These are phyloP conservation scores for Mucuna pruriens DNA, from an alignment of 306 rosid genomes.

Conservation along the genomic window DNA sequence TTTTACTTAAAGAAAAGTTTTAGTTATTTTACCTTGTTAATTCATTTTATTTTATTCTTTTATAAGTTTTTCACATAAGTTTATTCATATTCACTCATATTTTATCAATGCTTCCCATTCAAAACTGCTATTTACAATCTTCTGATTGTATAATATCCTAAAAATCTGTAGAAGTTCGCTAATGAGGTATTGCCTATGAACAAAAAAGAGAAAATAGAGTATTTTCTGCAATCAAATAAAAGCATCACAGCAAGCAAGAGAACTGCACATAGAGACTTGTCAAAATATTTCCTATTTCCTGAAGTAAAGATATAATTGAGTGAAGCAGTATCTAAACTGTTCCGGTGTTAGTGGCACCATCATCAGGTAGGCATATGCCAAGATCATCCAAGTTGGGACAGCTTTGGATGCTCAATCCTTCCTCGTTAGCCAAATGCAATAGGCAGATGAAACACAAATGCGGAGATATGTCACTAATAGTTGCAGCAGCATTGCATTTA, in stretches of 20 bases:
- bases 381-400: slow-evolving; percentile 72
- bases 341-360: slow-evolving; percentile 20
- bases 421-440: slow-evolving; percentile 88
- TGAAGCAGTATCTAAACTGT: slow-evolving; percentile 31
- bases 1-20: neutral
- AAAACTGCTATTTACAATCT: slow-evolving; percentile 15
- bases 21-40: neutral
- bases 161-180: neutral
- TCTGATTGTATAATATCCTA: slow-evolving; percentile 7
- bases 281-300: slow-evolving; percentile 12
- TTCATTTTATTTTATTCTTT: neutral
- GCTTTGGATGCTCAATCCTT: slow-evolving; percentile 72
- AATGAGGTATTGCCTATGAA: neutral
- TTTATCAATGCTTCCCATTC: neutral
- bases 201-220: neutral
- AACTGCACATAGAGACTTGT: slow-evolving; percentile 20
- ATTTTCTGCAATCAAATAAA: slow-evolving; percentile 5
- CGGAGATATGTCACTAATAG: slow-evolving; percentile 68
- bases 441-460: slow-evolving; percentile 91
- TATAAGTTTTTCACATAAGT: neutral
- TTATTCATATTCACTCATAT: neutral
- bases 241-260: slow-evolving; percentile 29
- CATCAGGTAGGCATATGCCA: slow-evolving; percentile 48
- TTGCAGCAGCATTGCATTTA: slow-evolving; percentile 69
- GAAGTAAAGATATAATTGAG: slow-evolving; percentile 3